Evolutionary conservation across 2,329 filamentous ascomycete species (phyloP), one percentile per base, ranked within the genome.

Genomic region (Ophiocordyceps australis): DNA sequence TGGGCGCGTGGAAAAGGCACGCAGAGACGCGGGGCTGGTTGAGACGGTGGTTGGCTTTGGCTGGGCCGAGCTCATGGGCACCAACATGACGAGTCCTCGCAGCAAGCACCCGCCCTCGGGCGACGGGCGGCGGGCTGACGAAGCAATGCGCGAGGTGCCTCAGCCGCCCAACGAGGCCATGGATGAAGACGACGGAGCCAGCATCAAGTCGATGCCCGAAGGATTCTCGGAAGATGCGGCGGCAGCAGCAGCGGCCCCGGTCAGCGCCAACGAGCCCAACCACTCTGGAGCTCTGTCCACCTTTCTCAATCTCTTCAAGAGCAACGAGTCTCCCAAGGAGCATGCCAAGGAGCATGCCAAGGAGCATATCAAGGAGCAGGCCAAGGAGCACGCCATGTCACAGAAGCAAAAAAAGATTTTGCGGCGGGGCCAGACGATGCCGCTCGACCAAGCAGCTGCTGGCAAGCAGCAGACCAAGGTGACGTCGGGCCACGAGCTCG

Each of bases 41-140:
- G 85, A 91, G 27, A 93, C 85, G 0, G 73, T 95, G 34, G 82
- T 89, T 17, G 81, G 80, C 28, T 94, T 86, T 62, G 86, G 89
- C 3, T 94, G 85, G 79, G 80, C 82, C 7, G 89, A 98, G 49
- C 54, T 98, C 29, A 94, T 81, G 0, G 71, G 71, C 12, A 54
- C 74, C n/a, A 78, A 69, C 35, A 57, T 65, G 41, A 59, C 38
- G 3, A 41, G 50, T 10, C 48, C 59, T 6, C 51, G 61, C 32
- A 47, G 53, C 17, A 54, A 50, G n/a, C n/a, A n/a, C n/a, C 51
- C 48, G n/a, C 42, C 54, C 4, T 47, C 53, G 2, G 41, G 43
- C 3, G 47, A 48, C 23, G 39, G 42, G 2, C 45, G 47, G 11
- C 42, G 39, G 10, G 28, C 33, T n/a, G 40, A 39, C n/a, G 39